phyloP scores from a whole-genome alignment of 1,139 yeast species.

The Hyphopichia burtonii region DNA sequence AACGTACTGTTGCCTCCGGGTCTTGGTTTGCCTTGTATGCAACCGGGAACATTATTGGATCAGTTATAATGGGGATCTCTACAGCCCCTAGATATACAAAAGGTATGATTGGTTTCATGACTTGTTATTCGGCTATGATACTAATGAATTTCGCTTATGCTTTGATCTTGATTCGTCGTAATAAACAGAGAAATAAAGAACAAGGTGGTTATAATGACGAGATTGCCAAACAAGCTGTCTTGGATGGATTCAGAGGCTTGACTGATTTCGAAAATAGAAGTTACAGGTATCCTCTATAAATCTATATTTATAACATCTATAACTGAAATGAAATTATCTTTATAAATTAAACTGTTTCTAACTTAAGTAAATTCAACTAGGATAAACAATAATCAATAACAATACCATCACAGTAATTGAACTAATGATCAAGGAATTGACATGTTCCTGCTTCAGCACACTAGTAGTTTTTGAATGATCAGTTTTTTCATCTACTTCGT shows the following conservation, averaged over 20 bases:
- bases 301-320: not conserved
- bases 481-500: not conserved
- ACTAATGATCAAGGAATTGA: no score
- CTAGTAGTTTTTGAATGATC: no score
- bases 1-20: slow-evolving; percentile 22
- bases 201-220: slow-evolving; percentile 26
- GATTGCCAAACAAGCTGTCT: slow-evolving; percentile 22
- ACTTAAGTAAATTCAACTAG: no score
- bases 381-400: no score
- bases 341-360: no score
- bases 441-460: no score
- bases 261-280: slow-evolving; percentile 33
- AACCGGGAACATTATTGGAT: slow-evolving; percentile 29
- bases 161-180: slow-evolving; percentile 19
- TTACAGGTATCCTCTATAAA: slow-evolving; percentile 24
- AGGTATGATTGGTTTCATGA: slow-evolving; percentile 26
- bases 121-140: slow-evolving; percentile 26
- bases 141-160: slow-evolving; percentile 20
- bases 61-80: slow-evolving; percentile 26
- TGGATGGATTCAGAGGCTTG: slow-evolving; percentile 32
- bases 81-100: slow-evolving; percentile 29
- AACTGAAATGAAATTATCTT: no score
- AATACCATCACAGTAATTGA: no score
- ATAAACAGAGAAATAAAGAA: slow-evolving; percentile 18
- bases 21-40: slow-evolving; percentile 30